A percentile compares a stretch with the other conserved stretches of the same genome.
Conservation (phyloP, 2,329 filamentous ascomycete genomes). For the Metarhizium guizhouense region DNA sequence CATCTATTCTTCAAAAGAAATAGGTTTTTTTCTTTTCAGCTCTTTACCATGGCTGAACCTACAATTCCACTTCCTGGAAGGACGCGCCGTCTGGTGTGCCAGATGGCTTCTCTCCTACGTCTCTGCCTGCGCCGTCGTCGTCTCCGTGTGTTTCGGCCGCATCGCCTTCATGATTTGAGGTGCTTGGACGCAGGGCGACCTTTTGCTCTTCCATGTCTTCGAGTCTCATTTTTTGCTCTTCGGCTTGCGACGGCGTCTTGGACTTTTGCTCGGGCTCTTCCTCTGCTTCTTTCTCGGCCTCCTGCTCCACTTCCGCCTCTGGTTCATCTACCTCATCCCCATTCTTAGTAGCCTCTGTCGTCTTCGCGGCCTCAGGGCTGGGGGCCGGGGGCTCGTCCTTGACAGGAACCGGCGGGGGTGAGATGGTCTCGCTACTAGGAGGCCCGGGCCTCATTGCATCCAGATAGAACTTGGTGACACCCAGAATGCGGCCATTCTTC, state of each 20-base stretch:
- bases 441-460: conserved; percentile 57
- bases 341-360: conserved; percentile 18
- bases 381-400: conserved; percentile 15
- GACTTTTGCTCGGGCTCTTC: conserved; percentile 27
- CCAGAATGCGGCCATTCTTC: conserved; percentile 81
- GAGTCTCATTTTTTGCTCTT: conserved; percentile 48
- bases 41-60: conserved; percentile 9
- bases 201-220: conserved; percentile 48
- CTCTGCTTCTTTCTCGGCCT: not conserved
- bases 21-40: not conserved
- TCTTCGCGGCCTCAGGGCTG: conserved; percentile 7
- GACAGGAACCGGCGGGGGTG: conserved; percentile 20
- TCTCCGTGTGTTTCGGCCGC: conserved; percentile 20
- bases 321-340: conserved; percentile 12
- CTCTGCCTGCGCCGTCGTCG: conserved; percentile 23
- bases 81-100: conserved; percentile 46
- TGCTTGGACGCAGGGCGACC: conserved; percentile 36
- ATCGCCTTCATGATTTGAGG: conserved; percentile 17
- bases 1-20: not conserved
- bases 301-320: conserved; percentile 6
- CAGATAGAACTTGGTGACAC: conserved; percentile 91
- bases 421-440: conserved; percentile 23
- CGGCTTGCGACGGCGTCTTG: conserved; percentile 20
- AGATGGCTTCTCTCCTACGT: conserved; percentile 27
- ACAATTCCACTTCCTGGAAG: conserved; percentile 58